Evolutionary conservation across 176 grass and related monocot species (phyloP), one percentile per base, ranked within the genome.

Genomic region (Aegilops sharonensis): DNA sequence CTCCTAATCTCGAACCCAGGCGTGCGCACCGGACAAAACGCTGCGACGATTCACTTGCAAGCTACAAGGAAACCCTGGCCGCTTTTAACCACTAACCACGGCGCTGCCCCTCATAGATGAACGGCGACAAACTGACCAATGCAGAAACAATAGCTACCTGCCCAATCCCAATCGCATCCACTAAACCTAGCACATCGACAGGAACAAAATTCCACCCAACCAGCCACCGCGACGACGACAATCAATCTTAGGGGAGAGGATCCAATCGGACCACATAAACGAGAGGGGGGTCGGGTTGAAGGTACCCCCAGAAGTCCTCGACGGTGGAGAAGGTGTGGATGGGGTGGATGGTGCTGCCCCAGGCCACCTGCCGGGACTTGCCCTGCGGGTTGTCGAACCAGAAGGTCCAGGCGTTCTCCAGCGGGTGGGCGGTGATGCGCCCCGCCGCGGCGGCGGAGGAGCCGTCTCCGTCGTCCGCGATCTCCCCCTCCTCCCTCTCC

Each of bases 401-500:
- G 87, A 98, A 91, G 32, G 97, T 98, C 97, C 97, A 98, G 0
- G 92, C 78, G 85, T 98, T 79, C 87, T 98, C 97, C 5, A 98
- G 86, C 23, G 85, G 90, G 80, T 98, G 93, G 29, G 78, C 56
- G 56, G 7, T 59, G 18, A 59, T 15, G n/a, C 8, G 11, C 39
- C 40, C 40, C 15, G 31, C 66, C 45, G 27, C 52, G 18, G 20
- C 43, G 30, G 36, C 67, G 29, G 56, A 37, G 31, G 93, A 42
- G 64, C 72, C 47, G 21, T 89, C 87, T 68, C 73, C 91, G 39
- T 71, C 71, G 40, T 74, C 71, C 71, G 87, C 85, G 84, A 98
- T 95, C 93, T 98, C 94, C 6, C 97, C 97, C 78, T 98, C 97
- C 91, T 98, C 95, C 84, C 92, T 52, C 81, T 98, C 93, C 43